Evolutionary conservation across 768 basidiomycete species (phyloP).

Genomic region (Phaffia tasmanica): DNA sequence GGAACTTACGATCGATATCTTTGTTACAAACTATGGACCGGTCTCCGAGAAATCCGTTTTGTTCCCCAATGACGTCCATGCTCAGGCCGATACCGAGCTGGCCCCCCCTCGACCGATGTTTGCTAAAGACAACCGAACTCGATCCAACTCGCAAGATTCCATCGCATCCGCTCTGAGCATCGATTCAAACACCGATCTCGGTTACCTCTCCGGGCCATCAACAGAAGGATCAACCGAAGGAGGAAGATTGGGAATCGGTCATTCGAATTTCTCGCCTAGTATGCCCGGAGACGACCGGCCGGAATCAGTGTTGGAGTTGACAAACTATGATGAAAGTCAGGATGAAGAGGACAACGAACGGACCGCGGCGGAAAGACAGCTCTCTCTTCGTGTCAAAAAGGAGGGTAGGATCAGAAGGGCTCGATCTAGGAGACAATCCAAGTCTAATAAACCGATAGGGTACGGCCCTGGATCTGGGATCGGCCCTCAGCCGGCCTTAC

Average conservation of each 20-base stretch:
- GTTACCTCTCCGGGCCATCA: slow-evolving; percentile 18
- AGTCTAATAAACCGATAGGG: slow-evolving; percentile 2
- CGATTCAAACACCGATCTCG: slow-evolving; percentile 28
- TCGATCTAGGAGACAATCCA: slow-evolving; percentile 37
- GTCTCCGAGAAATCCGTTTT: slow-evolving; percentile 59
- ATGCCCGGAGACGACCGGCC: slow-evolving; percentile 36
- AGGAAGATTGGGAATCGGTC: no score
- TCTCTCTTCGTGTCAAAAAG: slow-evolving; percentile 49
- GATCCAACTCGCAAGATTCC: slow-evolving; percentile 27
- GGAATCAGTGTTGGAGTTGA: slow-evolving; percentile 52
- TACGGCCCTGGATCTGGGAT: no score
- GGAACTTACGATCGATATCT: slow-evolving; percentile 57
- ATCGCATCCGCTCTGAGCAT: slow-evolving; percentile 22
- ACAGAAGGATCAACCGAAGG: slow-evolving; percentile 29
- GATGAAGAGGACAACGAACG: slow-evolving; percentile 55
- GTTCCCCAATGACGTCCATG: slow-evolving; percentile 45
- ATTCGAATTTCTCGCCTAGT: background rate
- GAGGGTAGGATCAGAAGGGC: slow-evolving; percentile 54
- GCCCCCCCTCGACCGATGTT: slow-evolving; percentile 35
- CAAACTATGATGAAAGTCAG: slow-evolving; percentile 51
- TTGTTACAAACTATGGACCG: slow-evolving; percentile 49
- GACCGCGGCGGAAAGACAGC: slow-evolving; percentile 48
- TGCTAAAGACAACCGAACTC: slow-evolving; percentile 25
- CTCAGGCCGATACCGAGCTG: slow-evolving; percentile 24
- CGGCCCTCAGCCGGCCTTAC: slow-evolving; percentile 7